phyloP scores from a whole-genome alignment of 352 stramenopile species.

The Pythium scleroteichum region DNA sequence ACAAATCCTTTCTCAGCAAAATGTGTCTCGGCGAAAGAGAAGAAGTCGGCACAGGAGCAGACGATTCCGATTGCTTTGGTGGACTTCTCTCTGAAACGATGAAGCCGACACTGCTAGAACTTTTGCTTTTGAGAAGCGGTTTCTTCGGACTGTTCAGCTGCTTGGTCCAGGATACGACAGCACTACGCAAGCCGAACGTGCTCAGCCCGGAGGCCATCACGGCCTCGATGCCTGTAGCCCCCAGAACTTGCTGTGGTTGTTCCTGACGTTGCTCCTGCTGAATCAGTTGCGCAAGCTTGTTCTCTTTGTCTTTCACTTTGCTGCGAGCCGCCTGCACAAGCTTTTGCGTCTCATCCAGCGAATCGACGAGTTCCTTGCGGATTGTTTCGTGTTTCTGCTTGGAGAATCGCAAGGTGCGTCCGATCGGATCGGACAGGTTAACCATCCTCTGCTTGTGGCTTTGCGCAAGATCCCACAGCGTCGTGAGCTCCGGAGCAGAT shows the following conservation, averaged over 20 bases:
- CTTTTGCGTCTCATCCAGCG: slow-evolving; percentile 36
- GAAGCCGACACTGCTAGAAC: slow-evolving; percentile 1
- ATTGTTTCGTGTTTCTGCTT: slow-evolving; percentile 49
- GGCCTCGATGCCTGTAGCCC: slow-evolving; percentile 10
- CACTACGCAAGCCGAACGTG: slow-evolving; percentile 30
- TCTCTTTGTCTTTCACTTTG: slow-evolving; percentile 28
- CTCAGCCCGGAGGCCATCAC: neutral
- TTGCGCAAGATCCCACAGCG: slow-evolving; percentile 31
- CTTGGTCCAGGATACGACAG: slow-evolving; percentile 26
- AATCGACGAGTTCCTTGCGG: slow-evolving; percentile 38
- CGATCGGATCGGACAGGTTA: slow-evolving; percentile 51
- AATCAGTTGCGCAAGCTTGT: slow-evolving; percentile 15
- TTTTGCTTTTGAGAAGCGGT: slow-evolving; percentile 19
- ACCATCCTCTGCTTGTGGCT: slow-evolving; percentile 42
- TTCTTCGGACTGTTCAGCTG: slow-evolving; percentile 25
- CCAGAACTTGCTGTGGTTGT: slow-evolving; percentile 3
- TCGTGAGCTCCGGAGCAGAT: slow-evolving; percentile 1
- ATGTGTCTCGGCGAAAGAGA: neutral
- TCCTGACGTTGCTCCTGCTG: slow-evolving; percentile 14
- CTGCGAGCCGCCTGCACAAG: slow-evolving; percentile 25
- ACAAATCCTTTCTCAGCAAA: slow-evolving; percentile 28
- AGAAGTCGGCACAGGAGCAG: too few relatives aligned
- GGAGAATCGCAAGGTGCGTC: slow-evolving; percentile 53
- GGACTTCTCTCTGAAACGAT: too few relatives aligned
- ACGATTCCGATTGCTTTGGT: too few relatives aligned